Evolutionary conservation across 176 grass and related monocot genomes (phyloP).

Genomic region (Hordeum marinum): DNA sequence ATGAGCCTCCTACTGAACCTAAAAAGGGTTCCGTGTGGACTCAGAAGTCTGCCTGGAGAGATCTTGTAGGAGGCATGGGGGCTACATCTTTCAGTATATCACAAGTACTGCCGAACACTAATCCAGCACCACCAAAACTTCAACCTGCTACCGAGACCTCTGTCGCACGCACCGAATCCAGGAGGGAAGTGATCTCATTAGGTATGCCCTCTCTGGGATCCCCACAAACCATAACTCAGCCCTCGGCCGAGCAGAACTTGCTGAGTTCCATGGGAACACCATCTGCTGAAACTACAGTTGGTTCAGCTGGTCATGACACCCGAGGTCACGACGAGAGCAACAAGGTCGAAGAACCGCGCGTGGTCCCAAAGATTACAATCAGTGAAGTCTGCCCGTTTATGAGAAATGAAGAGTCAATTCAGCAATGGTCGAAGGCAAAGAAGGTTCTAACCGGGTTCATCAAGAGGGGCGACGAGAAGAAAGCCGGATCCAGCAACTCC

Average conservation of each 20-base stretch:
- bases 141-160: conserved; percentile 11
- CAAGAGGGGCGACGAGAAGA: conserved; percentile 54
- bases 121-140: conserved; percentile 16
- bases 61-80: conserved; percentile 54
- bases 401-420: conserved; percentile 68
- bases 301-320: background rate
- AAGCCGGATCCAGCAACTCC: conserved; percentile 18
- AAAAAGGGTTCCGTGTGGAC: conserved; percentile 51
- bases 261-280: background rate
- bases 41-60: conserved; percentile 90
- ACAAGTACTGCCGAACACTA: conserved; percentile 38
- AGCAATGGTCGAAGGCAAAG: conserved; percentile 78
- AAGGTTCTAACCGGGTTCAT: conserved; percentile 55
- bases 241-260: background rate
- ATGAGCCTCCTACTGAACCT: conserved; percentile 13
- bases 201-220: background rate
- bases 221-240: background rate
- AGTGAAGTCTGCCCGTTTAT: conserved; percentile 92
- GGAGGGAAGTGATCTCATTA: background rate
- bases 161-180: background rate
- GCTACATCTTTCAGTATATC: conserved; percentile 60
- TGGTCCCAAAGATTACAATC: conserved; percentile 65
- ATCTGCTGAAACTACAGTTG: background rate
- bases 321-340: background rate
- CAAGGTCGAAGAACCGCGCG: conserved; percentile 28